phyloP scores from a whole-genome alignment of 2,329 filamentous ascomycete genomes.

The Fusarium sp. region DNA sequence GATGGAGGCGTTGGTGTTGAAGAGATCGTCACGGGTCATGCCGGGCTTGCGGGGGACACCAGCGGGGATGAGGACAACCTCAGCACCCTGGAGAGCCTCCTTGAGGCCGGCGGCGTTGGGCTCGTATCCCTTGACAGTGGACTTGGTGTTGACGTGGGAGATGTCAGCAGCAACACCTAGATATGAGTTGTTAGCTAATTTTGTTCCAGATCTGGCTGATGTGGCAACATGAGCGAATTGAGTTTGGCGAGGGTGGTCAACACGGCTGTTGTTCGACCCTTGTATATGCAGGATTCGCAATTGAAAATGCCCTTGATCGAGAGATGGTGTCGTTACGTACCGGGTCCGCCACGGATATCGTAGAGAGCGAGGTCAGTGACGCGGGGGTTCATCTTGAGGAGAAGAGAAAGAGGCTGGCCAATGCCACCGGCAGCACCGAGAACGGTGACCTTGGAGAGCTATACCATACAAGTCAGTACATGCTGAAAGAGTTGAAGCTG shows the following conservation, averaged over 20 bases:
- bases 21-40: conserved; percentile 99
- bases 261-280: not conserved
- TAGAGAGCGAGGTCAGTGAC: conserved; percentile 96
- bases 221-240: conserved; percentile 27
- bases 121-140: conserved; percentile 89
- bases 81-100: conserved; percentile 83
- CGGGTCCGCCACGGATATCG: conserved; percentile 94
- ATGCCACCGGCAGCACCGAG: conserved; percentile 98
- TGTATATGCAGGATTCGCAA: conserved; percentile 2
- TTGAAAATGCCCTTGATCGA: not conserved
- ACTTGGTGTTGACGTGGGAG: conserved; percentile 99
- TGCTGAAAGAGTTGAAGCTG: not conserved
- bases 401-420: conserved; percentile 95
- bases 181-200: conserved; percentile 35
- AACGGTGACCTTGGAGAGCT: conserved; percentile 98
- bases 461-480: conserved; percentile 38
- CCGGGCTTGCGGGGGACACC: conserved; percentile 99
- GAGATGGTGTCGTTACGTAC: conserved; percentile 63
- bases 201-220: conserved; percentile 15
- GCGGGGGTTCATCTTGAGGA: conserved; percentile 98
- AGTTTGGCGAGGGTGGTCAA: not conserved
- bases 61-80: conserved; percentile 97
- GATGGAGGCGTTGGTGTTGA: conserved; percentile 99
- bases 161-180: conserved; percentile 97
- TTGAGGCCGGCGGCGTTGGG: conserved; percentile 80